Percentiles rank a stretch among this genome's conserved stretches.
Conservation (phyloP, 2,329 filamentous ascomycete genomes). For the Graphilbum fragrans region DNA sequence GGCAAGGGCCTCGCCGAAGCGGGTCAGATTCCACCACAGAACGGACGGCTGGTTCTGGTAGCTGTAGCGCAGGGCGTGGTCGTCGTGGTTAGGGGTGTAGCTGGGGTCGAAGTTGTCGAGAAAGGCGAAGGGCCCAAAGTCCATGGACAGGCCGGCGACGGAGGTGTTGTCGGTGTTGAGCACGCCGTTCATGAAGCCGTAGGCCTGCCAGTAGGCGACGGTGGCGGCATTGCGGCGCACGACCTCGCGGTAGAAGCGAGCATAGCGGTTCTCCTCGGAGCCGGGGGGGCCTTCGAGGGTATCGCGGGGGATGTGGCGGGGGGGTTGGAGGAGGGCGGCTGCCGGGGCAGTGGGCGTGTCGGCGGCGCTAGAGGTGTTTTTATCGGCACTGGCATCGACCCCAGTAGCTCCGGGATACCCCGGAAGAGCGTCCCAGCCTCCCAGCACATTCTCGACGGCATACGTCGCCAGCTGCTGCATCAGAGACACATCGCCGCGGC, state of each 20-base stretch:
- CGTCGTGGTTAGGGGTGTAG: slow-evolving; percentile 96
- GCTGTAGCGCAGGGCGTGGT: slow-evolving; percentile 72
- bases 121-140: slow-evolving; percentile 95
- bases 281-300: slow-evolving; percentile 27
- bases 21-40: slow-evolving; percentile 97
- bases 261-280: slow-evolving; percentile 72
- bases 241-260: slow-evolving; percentile 78
- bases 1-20: slow-evolving; percentile 77
- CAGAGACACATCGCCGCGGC: slow-evolving; percentile 64
- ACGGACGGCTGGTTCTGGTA: slow-evolving; percentile 92
- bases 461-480: slow-evolving; percentile 69
- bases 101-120: slow-evolving; percentile 91
- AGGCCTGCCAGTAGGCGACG: slow-evolving; percentile 91
- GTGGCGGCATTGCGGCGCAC: slow-evolving; percentile 74
- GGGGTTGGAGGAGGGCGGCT: not conserved
- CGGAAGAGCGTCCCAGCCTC: slow-evolving; percentile 77
- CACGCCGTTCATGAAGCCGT: slow-evolving; percentile 98
- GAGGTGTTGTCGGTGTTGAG: slow-evolving; percentile 98
- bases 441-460: slow-evolving; percentile 75
- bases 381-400: no score
- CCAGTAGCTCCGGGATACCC: slow-evolving; percentile 23
- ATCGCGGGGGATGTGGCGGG: slow-evolving; percentile 13
- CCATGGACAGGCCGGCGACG: slow-evolving; percentile 75
- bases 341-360: not conserved
- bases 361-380: not conserved